Evolutionary conservation across 2,329 filamentous ascomycete genomes (phyloP).

Genomic region (Herpotrichia juniperi): DNA sequence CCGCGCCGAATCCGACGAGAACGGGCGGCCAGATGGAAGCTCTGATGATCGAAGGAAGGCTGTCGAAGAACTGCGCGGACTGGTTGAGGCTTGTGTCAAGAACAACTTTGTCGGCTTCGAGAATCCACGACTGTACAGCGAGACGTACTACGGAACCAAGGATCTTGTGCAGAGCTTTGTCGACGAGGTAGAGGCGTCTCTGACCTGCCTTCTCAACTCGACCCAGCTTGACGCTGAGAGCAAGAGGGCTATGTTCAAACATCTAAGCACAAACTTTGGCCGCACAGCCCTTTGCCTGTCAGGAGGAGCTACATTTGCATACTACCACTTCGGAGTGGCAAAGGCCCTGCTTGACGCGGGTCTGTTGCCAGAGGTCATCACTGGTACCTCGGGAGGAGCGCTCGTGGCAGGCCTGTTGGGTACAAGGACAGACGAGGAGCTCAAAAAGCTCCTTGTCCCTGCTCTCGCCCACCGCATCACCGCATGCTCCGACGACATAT

Average conservation of each 20-base stretch:
- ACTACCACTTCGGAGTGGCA: constrained; percentile 94
- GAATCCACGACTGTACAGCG: constrained; percentile 91
- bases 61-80: constrained; percentile 74
- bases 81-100: constrained; percentile 92
- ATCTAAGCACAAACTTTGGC: constrained; percentile 88
- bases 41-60: constrained; percentile 50
- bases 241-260: constrained; percentile 84
- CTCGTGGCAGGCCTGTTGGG: constrained; percentile 85
- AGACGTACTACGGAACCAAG: constrained; percentile 98
- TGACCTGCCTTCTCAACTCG: constrained; percentile 72
- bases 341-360: constrained; percentile 87
- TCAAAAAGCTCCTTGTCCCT: constrained; percentile 83
- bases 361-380: constrained; percentile 90
- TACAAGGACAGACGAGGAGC: constrained; percentile 88
- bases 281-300: constrained; percentile 92
- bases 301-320: constrained; percentile 92
- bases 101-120: constrained; percentile 97
- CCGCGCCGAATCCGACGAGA: constrained; percentile 62
- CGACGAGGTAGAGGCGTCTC: constrained; percentile 76
- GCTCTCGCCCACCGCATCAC: constrained; percentile 84
- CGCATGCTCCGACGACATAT: constrained; percentile 79
- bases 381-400: constrained; percentile 92
- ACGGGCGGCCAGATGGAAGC: constrained; percentile 36
- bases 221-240: constrained; percentile 71
- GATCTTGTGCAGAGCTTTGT: constrained; percentile 88